Percentiles rank a stretch among this genome's conserved stretches.
Evolutionary conservation across 2,329 filamentous ascomycete species (phyloP).

Genomic region (Zymoseptoria ardabiliae): DNA sequence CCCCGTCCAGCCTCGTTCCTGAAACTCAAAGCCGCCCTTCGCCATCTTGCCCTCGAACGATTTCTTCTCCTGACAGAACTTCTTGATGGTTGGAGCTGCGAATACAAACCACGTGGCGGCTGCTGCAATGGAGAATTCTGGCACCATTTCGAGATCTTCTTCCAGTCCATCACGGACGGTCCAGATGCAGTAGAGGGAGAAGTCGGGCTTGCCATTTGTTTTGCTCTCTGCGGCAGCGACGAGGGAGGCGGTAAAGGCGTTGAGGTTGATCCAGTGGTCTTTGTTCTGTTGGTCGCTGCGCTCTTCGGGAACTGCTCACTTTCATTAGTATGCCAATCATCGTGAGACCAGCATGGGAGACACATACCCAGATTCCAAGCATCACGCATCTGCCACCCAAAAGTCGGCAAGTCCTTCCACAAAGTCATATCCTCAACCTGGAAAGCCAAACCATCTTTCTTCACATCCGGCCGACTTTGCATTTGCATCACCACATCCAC

Average conservation of each 20-base stretch:
- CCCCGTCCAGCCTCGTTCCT: slow-evolving; percentile 22
- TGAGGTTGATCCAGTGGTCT: slow-evolving; percentile 25
- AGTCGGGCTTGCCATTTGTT: slow-evolving; percentile 17
- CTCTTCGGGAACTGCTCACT: slow-evolving; percentile 15
- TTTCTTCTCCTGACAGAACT: slow-evolving; percentile 19
- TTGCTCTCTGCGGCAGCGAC: slow-evolving; percentile 18
- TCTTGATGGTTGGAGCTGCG: slow-evolving; percentile 20
- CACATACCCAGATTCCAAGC: slow-evolving; percentile 25
- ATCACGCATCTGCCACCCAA: slow-evolving; percentile 26
- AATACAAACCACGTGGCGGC: slow-evolving; percentile 26
- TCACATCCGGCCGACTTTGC: slow-evolving; percentile 11
- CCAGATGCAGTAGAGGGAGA: slow-evolving; percentile 27
- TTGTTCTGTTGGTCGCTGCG: slow-evolving; percentile 12
- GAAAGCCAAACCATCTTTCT: slow-evolving; percentile 15
- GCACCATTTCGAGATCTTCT: slow-evolving; percentile 14
- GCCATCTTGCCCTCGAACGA: slow-evolving; percentile 26
- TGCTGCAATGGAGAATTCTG: slow-evolving; percentile 19
- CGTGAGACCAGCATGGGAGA: background rate
- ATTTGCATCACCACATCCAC: slow-evolving; percentile 17
- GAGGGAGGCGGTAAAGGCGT: slow-evolving; percentile 24
- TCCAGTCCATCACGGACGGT: slow-evolving; percentile 25
- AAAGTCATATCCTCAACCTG: slow-evolving; percentile 20
- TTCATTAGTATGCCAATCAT: slow-evolving; percentile 1
- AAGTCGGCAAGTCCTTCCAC: slow-evolving; percentile 25
- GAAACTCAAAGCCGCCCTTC: slow-evolving; percentile 19